phyloP scores from a whole-genome alignment of 2,329 filamentous ascomycete genomes.

The Pleomassaria siparia region DNA sequence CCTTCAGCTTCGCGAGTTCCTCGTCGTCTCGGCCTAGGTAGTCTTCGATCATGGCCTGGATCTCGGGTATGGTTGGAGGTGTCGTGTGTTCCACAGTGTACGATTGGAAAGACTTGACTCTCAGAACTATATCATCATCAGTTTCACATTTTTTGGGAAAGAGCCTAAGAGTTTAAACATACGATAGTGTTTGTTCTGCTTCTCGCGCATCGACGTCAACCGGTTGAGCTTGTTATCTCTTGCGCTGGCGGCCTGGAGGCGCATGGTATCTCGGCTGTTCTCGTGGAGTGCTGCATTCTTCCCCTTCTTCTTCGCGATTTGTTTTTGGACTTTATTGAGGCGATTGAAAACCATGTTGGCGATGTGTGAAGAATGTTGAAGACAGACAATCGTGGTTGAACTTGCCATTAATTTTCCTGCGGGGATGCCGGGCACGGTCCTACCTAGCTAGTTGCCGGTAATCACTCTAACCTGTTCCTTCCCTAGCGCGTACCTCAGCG shows the following conservation, averaged over 20 bases:
- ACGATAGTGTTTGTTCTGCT: slow-evolving; percentile 75
- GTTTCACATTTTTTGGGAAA: background rate
- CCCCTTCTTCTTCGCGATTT: slow-evolving; percentile 84
- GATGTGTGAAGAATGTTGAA: background rate
- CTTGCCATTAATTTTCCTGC: slow-evolving; percentile 28
- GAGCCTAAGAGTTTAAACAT: slow-evolving; percentile 28
- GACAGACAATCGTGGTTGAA: background rate
- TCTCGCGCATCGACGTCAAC: slow-evolving; percentile 68
- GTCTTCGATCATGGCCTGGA: slow-evolving; percentile 54
- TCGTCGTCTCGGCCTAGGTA: slow-evolving; percentile 67
- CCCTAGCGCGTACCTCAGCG: slow-evolving; percentile 4
- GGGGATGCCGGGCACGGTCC: slow-evolving; percentile 11
- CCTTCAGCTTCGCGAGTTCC: slow-evolving; percentile 66
- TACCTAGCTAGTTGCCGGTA: background rate
- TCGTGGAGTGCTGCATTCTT: slow-evolving; percentile 77
- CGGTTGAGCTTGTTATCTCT: slow-evolving; percentile 82
- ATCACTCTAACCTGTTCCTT: background rate
- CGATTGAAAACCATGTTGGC: slow-evolving; percentile 53
- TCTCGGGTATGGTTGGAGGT: slow-evolving; percentile 52
- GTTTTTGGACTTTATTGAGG: slow-evolving; percentile 81
- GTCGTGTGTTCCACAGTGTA: slow-evolving; percentile 57
- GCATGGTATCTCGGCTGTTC: slow-evolving; percentile 82
- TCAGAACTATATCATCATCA: slow-evolving; percentile 55
- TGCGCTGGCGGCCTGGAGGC: slow-evolving; percentile 74
- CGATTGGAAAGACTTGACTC: slow-evolving; percentile 72